phyloP scores from a whole-genome alignment of 495 filamentous ascomycete species.

The Talaromyces ruber region DNA sequence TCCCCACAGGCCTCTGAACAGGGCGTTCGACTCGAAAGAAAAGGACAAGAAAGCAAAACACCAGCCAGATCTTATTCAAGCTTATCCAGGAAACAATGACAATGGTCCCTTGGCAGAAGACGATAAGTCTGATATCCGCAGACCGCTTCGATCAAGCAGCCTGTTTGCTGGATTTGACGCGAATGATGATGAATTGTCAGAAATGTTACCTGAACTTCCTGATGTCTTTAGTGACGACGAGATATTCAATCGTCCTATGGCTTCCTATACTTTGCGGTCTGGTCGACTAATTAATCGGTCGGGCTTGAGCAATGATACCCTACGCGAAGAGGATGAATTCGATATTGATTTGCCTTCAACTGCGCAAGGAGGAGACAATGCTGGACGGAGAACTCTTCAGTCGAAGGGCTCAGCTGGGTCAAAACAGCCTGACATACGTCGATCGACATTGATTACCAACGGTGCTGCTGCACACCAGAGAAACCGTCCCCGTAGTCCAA shows the following conservation, averaged over 20 bases:
- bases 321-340: constrained; percentile 32
- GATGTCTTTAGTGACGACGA: constrained; percentile 43
- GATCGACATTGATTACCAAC: constrained; percentile 66
- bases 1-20: constrained; percentile 16
- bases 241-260: constrained; percentile 34
- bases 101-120: constrained; percentile 63
- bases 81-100: constrained; percentile 77
- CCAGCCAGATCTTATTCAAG: constrained; percentile 43
- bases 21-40: constrained; percentile 12
- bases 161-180: constrained; percentile 76
- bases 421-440: constrained; percentile 48
- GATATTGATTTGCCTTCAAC: constrained; percentile 6
- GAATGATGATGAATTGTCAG: constrained; percentile 38
- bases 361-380: background rate
- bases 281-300: constrained; percentile 33
- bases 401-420: constrained; percentile 14
- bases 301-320: constrained; percentile 24
- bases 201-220: constrained; percentile 13
- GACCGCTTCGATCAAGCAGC: constrained; percentile 68
- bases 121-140: constrained; percentile 46
- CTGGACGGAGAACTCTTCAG: background rate
- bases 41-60: constrained; percentile 7
- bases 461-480: constrained; percentile 62
- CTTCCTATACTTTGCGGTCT: constrained; percentile 32
- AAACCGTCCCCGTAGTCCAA: constrained; percentile 63